These are phyloP conservation scores for Pestalotiopsis sp. DNA, from an alignment of 2,329 filamentous ascomycete genomes.

Conservation along the genomic window DNA sequence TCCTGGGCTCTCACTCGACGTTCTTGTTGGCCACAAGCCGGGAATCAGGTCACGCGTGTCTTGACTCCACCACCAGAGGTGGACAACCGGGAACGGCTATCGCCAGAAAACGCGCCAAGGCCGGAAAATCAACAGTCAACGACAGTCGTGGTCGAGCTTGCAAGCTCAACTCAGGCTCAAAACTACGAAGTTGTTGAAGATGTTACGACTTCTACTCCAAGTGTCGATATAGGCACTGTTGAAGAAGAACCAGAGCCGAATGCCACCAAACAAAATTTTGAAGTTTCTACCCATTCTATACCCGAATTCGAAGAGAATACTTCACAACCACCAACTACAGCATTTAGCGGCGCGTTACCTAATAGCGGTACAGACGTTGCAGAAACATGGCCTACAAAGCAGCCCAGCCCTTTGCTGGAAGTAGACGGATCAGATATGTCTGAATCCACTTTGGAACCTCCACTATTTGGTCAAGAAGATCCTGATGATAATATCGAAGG, in stretches of 20 bases:
- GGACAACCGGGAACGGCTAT: background rate
- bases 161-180: background rate
- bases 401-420: background rate
- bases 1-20: slow-evolving; percentile 13
- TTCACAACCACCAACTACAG: background rate
- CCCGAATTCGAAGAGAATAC: background rate
- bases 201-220: background rate
- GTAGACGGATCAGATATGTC: background rate
- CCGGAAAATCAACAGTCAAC: background rate
- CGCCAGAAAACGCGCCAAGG: background rate
- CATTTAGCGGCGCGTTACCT: background rate
- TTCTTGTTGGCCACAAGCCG: background rate
- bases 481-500: background rate
- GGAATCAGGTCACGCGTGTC: background rate
- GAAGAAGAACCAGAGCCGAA: background rate
- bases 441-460: background rate
- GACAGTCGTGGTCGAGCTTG: background rate
- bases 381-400: background rate
- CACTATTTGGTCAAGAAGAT: background rate
- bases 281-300: background rate
- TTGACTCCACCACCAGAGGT: slow-evolving; percentile 1
- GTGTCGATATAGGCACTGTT: background rate
- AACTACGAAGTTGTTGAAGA: background rate
- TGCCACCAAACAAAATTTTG: background rate
- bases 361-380: background rate